Evolutionary conservation across 108 stramenopile genomes (phyloP).

Genomic region (Nannochloropsis salina): DNA sequence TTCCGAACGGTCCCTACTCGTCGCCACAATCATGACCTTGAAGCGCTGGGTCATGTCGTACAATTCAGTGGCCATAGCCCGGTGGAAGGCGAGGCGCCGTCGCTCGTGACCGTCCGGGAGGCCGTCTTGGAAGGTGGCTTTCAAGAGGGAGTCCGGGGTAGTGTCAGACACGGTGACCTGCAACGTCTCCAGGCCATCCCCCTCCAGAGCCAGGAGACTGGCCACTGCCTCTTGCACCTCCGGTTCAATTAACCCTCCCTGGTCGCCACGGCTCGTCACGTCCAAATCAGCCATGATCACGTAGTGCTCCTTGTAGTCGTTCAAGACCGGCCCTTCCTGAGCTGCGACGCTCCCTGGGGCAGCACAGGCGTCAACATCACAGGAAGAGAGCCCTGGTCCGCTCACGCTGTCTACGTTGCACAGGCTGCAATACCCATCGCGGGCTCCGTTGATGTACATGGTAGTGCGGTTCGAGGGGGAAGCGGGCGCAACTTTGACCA

Average conservation of each 20-base stretch:
- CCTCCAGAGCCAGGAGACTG: not conserved
- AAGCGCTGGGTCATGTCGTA: slow-evolving; percentile 17
- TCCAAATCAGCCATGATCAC: slow-evolving; percentile 17
- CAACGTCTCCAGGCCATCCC: slow-evolving; percentile 1
- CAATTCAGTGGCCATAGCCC: not conserved
- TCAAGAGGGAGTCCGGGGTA: not conserved
- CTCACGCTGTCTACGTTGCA: not conserved
- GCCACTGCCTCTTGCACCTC: not conserved
- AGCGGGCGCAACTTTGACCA: not conserved
- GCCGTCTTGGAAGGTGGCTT: not conserved
- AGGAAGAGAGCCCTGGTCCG: slow-evolving; percentile 1
- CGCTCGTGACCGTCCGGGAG: not conserved
- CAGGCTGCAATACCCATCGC: not conserved
- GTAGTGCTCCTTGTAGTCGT: slow-evolving; percentile 18
- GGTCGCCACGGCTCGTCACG: not conserved
- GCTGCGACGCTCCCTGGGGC: not conserved
- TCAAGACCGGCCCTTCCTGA: not conserved
- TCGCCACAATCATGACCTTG: slow-evolving; percentile 17
- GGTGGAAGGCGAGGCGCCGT: not conserved
- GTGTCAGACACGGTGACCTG: not conserved
- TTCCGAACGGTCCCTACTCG: not conserved
- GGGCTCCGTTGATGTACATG: not conserved
- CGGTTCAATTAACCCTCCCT: not conserved
- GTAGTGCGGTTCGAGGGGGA: not conserved
- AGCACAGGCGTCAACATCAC: not conserved